Evolutionary conservation across 2,329 filamentous ascomycete species (phyloP), one percentile per base, ranked within the genome.

Genomic region (Sporothrix pseudoabietina): DNA sequence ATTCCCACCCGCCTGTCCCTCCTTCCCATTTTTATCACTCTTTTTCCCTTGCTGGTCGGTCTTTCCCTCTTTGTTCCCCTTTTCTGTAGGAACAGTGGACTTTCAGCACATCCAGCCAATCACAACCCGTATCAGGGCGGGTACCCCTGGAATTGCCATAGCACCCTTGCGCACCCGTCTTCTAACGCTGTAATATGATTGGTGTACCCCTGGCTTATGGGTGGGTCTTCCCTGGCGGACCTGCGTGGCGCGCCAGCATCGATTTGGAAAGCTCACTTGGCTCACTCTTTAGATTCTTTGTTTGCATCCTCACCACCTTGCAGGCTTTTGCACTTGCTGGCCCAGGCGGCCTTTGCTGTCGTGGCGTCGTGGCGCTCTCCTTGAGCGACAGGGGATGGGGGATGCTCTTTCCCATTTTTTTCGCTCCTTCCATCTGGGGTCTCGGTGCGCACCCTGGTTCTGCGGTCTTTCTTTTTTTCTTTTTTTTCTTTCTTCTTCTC

Each of bases 211-310:
- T 72, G 71, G 71, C 49, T n/a, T 3, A 22, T 19, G 55, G 30
- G 66, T 19, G 47, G 66, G 66, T 69, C 47, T 32, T 30, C 19
- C 9, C 16, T 54, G 47, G 47, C 26, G 44, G 57, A 71, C 70
- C 57, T 65, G 57, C 57, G 69, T 71, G 52, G 68, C 52, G 52
- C 68, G 52, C 68, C 68, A 70, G 39, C 52, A 41, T 71, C 69
- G 39, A 59, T 71, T 47, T 19, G 54, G 69, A 41, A 32, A 55
- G 32, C 47, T 44, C n/a, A 30, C 52, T 55, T 22, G 22, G 22
- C 44, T 49, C 44, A 39, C 57, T 47, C 19, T 39, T 39, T 14
- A 1, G n/a, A 41, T 54, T 26, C 30, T 54, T 30, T 52, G 32
- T 70, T 52, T 47, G 52, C 54, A 41, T 61, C n/a, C 39, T 55